Base-by-base conservation (phyloP, 768 basidiomycete genomes). In the Pleurotus tuber-regium region DNA sequence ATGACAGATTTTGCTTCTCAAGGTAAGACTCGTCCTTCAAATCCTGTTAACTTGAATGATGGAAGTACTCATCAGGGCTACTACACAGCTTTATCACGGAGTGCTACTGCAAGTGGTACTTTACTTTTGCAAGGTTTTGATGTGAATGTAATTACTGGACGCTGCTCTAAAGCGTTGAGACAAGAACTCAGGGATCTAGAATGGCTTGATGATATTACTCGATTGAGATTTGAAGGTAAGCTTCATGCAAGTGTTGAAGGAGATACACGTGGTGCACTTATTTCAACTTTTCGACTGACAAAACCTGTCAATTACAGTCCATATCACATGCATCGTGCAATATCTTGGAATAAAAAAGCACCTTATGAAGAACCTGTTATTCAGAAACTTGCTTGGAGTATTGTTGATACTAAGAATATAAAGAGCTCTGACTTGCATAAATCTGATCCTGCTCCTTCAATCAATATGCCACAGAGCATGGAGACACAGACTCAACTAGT, bases 1-100 rank as follows among this genome's bases (percentile, higher is more conserved):
- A 68, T 69, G 66, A 70, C 69, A 3, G 69, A 68, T 48, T 70
- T 64, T 54, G 56, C 63, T 4, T 67, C 66, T 1, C 70, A 71
- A 52, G 69, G 70, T 2, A 67, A 64, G 43, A 66, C 66, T 10
- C 52, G 63, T 25, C 25, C 24, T 12, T 30, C 52, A 2, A 68
- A 69, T 61, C 47, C 61, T 1, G 61, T 63, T 3, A 63, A 70
- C 43, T 41, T 68, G 4, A 47, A 58, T 43, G 57, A 62, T 38
- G 54, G 56, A 10, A 23, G 38, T 18, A 54, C 16, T 38, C 66
- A 68, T 51, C 63, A 63, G 18, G 52, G 62, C 4, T 66, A 64
- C 47, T 71, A 70, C 42, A 69, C 68, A 3, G 58, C 61, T 2
- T 38, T 71, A 1, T 70, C 68, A 9, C 46, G 65, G 14, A 55